Evolutionary conservation across 768 basidiomycete genomes (phyloP), one percentile per base, ranked within the genome.

Genomic region (Phanerochaete carnosa): DNA sequence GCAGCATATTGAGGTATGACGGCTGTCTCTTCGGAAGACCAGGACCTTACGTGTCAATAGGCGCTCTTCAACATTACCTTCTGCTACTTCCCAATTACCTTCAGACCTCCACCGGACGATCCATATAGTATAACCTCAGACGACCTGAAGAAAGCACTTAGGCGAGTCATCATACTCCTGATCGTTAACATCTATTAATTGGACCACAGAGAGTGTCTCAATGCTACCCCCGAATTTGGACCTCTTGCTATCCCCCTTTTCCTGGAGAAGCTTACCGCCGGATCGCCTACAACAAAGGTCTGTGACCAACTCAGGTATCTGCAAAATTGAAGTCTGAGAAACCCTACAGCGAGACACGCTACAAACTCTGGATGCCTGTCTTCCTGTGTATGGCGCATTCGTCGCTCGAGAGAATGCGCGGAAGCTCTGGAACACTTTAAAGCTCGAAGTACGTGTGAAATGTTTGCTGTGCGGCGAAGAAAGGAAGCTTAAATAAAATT

Each of bases 81-180:
- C 73, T 98, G 97, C 72, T 99, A 99, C 73, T 99, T 98, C 75
- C 97, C 97, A 0, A 98, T 99, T 58, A 93, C 94, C 0, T 99
- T 97, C 77, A 83, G 90, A 60, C 94, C 96, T 9, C 94, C 95
- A 19, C 90, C 94, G 0, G 88, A 94, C 65, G 95, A 98, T 69
- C 94, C 94, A 19, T 95, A 96, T 71, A 90, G 90, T 3, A 95
- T 99, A 61, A 90, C 88, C 2, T 79, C 91, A 0, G 92, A 95
- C 32, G 92, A 98, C 69, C 81, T 99, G 23, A 89, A 90, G 67
- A 64, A 70, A 55, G 78, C 88, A 1, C 80, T 98, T 16, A 80
- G 87, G 91, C 89, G 66, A 45, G 76, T 65, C 12, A 9, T 6
- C 1, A 4, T 6, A 11, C 32, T 2, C 2, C 29, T 19, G 6